Evolutionary conservation across 768 basidiomycete species (phyloP).

Genomic region (Macrolepiota dolichaula): DNA sequence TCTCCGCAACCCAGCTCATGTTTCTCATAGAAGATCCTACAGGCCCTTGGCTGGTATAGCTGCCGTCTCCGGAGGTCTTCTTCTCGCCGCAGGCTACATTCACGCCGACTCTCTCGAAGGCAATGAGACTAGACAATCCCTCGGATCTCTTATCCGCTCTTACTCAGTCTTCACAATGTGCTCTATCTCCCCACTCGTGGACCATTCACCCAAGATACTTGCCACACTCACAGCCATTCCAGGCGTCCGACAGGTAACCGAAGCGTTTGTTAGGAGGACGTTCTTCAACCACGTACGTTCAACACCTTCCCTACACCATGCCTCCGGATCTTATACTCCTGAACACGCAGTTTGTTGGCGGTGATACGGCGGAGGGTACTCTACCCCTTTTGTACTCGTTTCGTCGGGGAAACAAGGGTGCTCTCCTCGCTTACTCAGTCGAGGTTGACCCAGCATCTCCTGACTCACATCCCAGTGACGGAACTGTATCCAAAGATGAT

Average conservation of each 20-base stretch:
- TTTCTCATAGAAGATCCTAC: background rate
- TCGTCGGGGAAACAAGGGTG: constrained; percentile 67
- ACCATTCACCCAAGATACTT: constrained; percentile 68
- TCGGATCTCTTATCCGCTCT: constrained; percentile 42
- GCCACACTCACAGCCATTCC: constrained; percentile 47
- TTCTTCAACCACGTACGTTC: constrained; percentile 78
- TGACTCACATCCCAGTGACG: constrained; percentile 16
- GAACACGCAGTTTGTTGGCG: constrained; percentile 74
- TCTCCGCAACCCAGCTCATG: background rate
- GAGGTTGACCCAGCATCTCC: constrained; percentile 55
- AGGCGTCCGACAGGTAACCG: constrained; percentile 61
- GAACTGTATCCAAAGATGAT: constrained; percentile 17
- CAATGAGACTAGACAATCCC: constrained; percentile 7
- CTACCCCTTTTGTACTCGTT: constrained; percentile 62
- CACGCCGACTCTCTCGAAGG: constrained; percentile 5
- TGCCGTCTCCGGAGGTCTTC: constrained; percentile 5
- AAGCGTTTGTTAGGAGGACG: constrained; percentile 68
- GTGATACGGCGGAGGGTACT: constrained; percentile 71
- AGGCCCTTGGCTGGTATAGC: constrained; percentile 6
- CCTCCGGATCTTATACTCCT: constrained; percentile 1
- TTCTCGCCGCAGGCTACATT: constrained; percentile 11
- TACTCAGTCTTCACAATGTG: constrained; percentile 83
- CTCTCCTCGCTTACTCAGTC: constrained; percentile 80
- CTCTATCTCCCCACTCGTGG: constrained; percentile 73
- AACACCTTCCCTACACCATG: background rate